Percentiles rank a stretch among this genome's conserved stretches.
phyloP scores from a whole-genome alignment of 805 yeast species.

The Ogataea pilisensis region DNA sequence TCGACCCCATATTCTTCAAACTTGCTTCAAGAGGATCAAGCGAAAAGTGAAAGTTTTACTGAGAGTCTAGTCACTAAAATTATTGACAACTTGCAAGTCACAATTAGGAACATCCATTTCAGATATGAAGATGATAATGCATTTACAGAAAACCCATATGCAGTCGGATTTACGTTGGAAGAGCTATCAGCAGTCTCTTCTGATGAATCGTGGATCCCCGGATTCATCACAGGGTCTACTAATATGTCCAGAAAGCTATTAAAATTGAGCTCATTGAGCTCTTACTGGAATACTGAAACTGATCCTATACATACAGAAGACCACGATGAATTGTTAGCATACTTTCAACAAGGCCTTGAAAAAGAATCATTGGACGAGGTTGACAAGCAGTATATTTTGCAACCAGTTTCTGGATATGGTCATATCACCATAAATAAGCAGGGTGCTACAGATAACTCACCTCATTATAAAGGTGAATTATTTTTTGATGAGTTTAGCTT shows the following conservation, averaged over 20 bases:
- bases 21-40: constrained; percentile 34
- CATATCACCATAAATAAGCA: constrained; percentile 73
- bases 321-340: constrained; percentile 43
- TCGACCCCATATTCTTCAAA: constrained; percentile 30
- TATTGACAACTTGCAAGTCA: constrained; percentile 86
- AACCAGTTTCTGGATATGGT: constrained; percentile 89
- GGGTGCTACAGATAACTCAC: constrained; percentile 63
- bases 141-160: constrained; percentile 70
- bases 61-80: constrained; percentile 85
- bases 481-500: constrained; percentile 88
- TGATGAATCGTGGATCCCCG: constrained; percentile 78
- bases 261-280: constrained; percentile 66
- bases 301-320: constrained; percentile 44
- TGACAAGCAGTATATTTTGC: constrained; percentile 54
- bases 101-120: constrained; percentile 85
- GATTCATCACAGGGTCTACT: constrained; percentile 71
- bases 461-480: constrained; percentile 70
- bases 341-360: constrained; percentile 44
- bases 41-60: constrained; percentile 74
- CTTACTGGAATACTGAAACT: constrained; percentile 80
- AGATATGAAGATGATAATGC: constrained; percentile 81
- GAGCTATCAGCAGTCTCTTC: constrained; percentile 93
- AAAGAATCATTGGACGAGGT: constrained; percentile 21
- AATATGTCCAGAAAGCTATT: constrained; percentile 70
- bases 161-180: constrained; percentile 76